Conservation (phyloP, 2,329 filamentous ascomycete genomes). For the Clarireedia hainanense region DNA sequence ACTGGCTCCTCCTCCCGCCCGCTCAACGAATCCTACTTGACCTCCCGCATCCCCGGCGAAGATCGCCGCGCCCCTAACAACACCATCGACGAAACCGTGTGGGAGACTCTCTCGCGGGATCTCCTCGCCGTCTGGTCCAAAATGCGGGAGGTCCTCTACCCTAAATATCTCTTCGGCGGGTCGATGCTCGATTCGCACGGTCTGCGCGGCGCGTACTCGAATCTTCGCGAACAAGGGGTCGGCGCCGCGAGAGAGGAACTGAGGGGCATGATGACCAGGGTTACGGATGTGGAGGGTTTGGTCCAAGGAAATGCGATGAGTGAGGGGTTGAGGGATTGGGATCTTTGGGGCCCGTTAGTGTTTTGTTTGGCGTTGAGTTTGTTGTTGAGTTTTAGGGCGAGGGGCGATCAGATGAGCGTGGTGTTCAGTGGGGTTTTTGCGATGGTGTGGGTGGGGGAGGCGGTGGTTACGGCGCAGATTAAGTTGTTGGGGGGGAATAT, state of each 20-base stretch:
- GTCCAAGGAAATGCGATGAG: slow-evolving; percentile 61
- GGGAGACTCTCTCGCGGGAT: slow-evolving; percentile 93
- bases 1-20: slow-evolving; percentile 43
- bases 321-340: slow-evolving; percentile 89
- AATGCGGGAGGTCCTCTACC: slow-evolving; percentile 94
- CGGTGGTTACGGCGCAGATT: slow-evolving; percentile 95
- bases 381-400: slow-evolving; percentile 76
- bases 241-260: slow-evolving; percentile 55
- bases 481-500: slow-evolving; percentile 94
- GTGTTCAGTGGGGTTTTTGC: slow-evolving; percentile 97
- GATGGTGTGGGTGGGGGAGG: slow-evolving; percentile 94
- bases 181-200: slow-evolving; percentile 54
- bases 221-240: slow-evolving; percentile 50
- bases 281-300: slow-evolving; percentile 55
- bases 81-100: slow-evolving; percentile 95
- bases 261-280: slow-evolving; percentile 50
- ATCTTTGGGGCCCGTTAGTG: slow-evolving; percentile 92
- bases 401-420: slow-evolving; percentile 70
- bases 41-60: slow-evolving; percentile 83
- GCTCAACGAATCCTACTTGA: slow-evolving; percentile 74
- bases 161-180: slow-evolving; percentile 78
- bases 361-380: slow-evolving; percentile 87
- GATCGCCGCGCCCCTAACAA: slow-evolving; percentile 83
- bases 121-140: slow-evolving; percentile 93
- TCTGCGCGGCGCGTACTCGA: slow-evolving; percentile 54